Percentiles rank a stretch among this genome's conserved stretches.
These are phyloP conservation scores for Agapanthus africanus DNA, from an alignment of 106 monocot genomes.

Conservation along the genomic window DNA sequence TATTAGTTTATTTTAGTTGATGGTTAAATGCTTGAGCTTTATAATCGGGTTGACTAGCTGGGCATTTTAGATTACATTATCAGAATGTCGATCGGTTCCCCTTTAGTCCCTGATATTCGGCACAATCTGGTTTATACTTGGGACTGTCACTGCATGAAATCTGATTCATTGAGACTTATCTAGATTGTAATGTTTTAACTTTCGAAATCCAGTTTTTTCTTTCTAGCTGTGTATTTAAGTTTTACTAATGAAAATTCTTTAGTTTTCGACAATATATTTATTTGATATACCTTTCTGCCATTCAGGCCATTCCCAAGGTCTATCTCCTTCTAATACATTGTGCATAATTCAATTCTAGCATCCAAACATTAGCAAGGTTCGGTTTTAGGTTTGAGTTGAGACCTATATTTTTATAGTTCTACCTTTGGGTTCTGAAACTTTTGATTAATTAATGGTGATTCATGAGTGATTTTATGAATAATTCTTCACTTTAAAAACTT, in stretches of 20 bases:
- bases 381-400: neutral
- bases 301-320: too few relatives aligned
- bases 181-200: neutral
- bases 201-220: neutral
- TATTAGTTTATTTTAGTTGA: too few relatives aligned
- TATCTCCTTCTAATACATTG: too few relatives aligned
- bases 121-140: neutral
- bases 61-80: too few relatives aligned
- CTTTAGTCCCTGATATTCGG: neutral
- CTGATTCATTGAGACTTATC: neutral
- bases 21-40: neutral
- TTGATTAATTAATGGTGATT: neutral
- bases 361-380: neutral
- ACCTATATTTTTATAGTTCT: neutral
- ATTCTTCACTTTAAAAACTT: neutral
- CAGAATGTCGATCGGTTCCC: neutral
- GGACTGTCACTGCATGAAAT: neutral
- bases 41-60: too few relatives aligned
- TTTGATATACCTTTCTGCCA: neutral
- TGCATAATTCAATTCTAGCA: neutral
- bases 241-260: neutral
- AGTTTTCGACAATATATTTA: neutral
- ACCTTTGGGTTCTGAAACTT: too few relatives aligned
- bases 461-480: neutral
- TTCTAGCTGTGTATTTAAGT: neutral